These are phyloP conservation scores for Blastocladiella britannica DNA, from an alignment of 192 early-diverging fungal genomes.

Conservation along the genomic window DNA sequence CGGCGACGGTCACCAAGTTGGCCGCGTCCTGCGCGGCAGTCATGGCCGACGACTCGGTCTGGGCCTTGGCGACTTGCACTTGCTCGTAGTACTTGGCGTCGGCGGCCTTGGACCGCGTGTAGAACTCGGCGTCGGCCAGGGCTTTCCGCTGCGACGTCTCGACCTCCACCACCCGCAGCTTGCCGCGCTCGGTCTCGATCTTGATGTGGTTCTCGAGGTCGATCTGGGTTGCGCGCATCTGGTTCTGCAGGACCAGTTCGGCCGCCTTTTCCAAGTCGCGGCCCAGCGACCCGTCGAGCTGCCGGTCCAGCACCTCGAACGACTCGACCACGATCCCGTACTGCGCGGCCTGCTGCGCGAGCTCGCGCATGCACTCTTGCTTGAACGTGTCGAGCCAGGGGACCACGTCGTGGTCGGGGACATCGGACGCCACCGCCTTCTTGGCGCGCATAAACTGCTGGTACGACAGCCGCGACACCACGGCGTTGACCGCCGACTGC, in stretches of 20 bases:
- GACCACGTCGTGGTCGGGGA: conserved; percentile 15
- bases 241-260: conserved; percentile 20
- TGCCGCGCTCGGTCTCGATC: neutral
- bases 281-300: conserved; percentile 18
- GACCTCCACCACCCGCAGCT: neutral
- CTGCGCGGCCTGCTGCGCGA: conserved; percentile 9
- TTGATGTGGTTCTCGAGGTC: conserved; percentile 17
- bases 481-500: conserved; percentile 22
- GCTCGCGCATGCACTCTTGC: conserved; percentile 17
- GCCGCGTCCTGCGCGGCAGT: too few relatives aligned
- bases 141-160: neutral
- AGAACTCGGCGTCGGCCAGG: neutral
- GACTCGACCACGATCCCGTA: conserved; percentile 19
- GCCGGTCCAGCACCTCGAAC: conserved; percentile 24
- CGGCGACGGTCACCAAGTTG: too few relatives aligned
- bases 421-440: conserved; percentile 17
- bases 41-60: too few relatives aligned
- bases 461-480: conserved; percentile 20
- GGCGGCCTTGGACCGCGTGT: neutral
- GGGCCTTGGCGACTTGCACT: too few relatives aligned
- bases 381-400: conserved; percentile 28
- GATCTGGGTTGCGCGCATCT: conserved; percentile 23
- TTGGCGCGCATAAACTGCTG: conserved; percentile 26
- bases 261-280: conserved; percentile 19
- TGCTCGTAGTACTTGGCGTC: neutral